Evolutionary conservation across 495 filamentous ascomycete genomes (phyloP), one percentile per base, ranked within the genome.

Genomic region (Penicillium fimorum): DNA sequence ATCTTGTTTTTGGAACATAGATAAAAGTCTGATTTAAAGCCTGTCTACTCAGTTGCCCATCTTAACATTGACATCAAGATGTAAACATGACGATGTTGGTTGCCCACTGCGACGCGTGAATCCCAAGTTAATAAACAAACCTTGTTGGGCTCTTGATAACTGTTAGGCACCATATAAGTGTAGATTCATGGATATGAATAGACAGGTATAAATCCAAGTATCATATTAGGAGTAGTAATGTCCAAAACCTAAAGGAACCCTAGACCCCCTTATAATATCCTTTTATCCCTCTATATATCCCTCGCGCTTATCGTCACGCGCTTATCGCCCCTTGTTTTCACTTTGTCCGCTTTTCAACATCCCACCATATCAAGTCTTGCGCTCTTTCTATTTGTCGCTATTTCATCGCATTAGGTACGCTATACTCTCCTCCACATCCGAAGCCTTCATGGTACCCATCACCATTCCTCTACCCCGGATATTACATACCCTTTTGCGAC

Each of bases 291-390:
- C 11, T 33, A 7, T 22, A 32, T 48, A 20, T 41, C 54, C 43
- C 46, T 62, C 59, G 63, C 56, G 61, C 66, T 67, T 69, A 69
- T 69, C 66, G 40, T 30, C 47, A 51, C 60, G 60, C 63, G 63
- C 63, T 67, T 67, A 69, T 68, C 65, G 66, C 63, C 66, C 66
- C 66, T 69, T 67, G 66, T 55, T 69, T 56, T 66, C 60, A 25
- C 49, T 62, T 57, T 56, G 57, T 68, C 62, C 56, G 38, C 49
- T 59, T 47, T 56, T 64, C 63, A 60, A 64, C 63, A 64, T 69
- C 63, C 60, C 63, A 64, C 63, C 46, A 51, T 37, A n/a, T 32
- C 41, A 12, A 29, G 22, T 38, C 35, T 53, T 50, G 40, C 55
- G 47, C 55, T 50, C 35, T 45, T 40, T 3, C 40, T 29, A 13